phyloP scores from a whole-genome alignment of 768 basidiomycete genomes.

The Suillus americanus region DNA sequence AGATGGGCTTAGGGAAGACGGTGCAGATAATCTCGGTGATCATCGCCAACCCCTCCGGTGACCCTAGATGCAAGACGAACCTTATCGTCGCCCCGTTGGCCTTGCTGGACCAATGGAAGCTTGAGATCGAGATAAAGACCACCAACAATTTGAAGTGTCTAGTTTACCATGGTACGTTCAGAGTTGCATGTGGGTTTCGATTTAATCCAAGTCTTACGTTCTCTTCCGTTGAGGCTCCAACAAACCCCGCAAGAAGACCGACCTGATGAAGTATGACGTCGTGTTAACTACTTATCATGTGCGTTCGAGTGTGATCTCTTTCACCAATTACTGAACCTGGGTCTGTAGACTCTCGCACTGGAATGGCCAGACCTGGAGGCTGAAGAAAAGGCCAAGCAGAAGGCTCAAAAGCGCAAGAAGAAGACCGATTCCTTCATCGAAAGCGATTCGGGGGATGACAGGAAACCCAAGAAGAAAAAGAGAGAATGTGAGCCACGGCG shows the following conservation, averaged over 20 bases:
- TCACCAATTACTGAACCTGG: neutral
- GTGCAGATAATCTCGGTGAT: slow-evolving; percentile 65
- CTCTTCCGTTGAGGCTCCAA: slow-evolving; percentile 28
- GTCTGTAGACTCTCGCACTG: slow-evolving; percentile 48
- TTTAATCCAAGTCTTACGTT: neutral
- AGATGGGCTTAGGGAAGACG: slow-evolving; percentile 60
- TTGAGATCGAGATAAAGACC: slow-evolving; percentile 59
- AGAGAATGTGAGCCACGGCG: slow-evolving; percentile 28
- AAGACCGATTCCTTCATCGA: slow-evolving; percentile 22
- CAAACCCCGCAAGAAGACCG: slow-evolving; percentile 44
- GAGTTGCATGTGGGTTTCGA: neutral
- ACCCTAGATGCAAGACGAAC: slow-evolving; percentile 57
- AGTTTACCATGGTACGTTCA: slow-evolving; percentile 61
- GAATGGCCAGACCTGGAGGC: slow-evolving; percentile 60
- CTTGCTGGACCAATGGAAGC: slow-evolving; percentile 65
- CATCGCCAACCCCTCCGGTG: slow-evolving; percentile 48
- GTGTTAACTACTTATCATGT: slow-evolving; percentile 56
- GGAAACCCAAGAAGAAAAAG: slow-evolving; percentile 33
- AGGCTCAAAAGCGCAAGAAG: slow-evolving; percentile 14
- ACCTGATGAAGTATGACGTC: slow-evolving; percentile 59
- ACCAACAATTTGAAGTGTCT: slow-evolving; percentile 46
- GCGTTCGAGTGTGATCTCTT: slow-evolving; percentile 16
- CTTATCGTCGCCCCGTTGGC: slow-evolving; percentile 69
- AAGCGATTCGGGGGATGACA: slow-evolving; percentile 20
- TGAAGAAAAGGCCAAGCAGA: slow-evolving; percentile 34